phyloP scores from a whole-genome alignment of 2,329 filamentous ascomycete species.

The Zopfia rhizophila region DNA sequence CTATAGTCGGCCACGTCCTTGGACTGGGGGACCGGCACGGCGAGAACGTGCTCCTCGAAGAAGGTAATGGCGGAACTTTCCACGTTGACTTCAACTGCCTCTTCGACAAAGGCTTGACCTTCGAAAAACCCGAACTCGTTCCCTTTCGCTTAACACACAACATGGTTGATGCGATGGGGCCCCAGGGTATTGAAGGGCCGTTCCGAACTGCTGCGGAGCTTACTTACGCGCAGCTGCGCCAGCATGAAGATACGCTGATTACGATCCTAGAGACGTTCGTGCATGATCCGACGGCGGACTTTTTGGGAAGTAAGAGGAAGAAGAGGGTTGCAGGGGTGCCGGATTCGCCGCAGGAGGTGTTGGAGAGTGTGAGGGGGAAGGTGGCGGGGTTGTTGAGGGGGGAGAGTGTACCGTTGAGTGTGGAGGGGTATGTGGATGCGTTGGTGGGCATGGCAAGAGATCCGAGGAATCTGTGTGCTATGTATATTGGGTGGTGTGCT shows the following conservation, averaged over 20 bases:
- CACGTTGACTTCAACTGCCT: constrained; percentile 99
- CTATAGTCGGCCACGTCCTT: constrained; percentile 97
- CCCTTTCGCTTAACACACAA: constrained; percentile 98
- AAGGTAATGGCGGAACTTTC: constrained; percentile 91
- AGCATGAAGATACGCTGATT: constrained; percentile 96
- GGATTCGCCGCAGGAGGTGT: constrained; percentile 79
- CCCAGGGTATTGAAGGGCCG: constrained; percentile 90
- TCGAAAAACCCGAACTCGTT: constrained; percentile 92
- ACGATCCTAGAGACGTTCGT: constrained; percentile 97
- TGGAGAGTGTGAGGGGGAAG: constrained; percentile 89
- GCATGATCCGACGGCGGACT: constrained; percentile 94
- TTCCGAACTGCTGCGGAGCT: constrained; percentile 93
- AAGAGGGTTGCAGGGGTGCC: constrained; percentile 66
- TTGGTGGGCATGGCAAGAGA: constrained; percentile 88
- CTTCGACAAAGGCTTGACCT: constrained; percentile 97
- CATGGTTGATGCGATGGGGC: constrained; percentile 97
- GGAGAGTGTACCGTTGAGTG: constrained; percentile 91
- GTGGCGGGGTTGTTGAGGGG: constrained; percentile 83
- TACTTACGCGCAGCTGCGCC: constrained; percentile 82
- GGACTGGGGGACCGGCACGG: constrained; percentile 94
- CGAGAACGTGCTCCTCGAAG: constrained; percentile 95
- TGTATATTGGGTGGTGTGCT: constrained; percentile 97
- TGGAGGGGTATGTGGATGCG: constrained; percentile 97
- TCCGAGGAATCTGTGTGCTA: constrained; percentile 80
- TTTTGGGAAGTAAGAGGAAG: constrained; percentile 78